Evolutionary conservation across 2,329 filamentous ascomycete species (phyloP).

Genomic region (Graphilbum sp.): DNA sequence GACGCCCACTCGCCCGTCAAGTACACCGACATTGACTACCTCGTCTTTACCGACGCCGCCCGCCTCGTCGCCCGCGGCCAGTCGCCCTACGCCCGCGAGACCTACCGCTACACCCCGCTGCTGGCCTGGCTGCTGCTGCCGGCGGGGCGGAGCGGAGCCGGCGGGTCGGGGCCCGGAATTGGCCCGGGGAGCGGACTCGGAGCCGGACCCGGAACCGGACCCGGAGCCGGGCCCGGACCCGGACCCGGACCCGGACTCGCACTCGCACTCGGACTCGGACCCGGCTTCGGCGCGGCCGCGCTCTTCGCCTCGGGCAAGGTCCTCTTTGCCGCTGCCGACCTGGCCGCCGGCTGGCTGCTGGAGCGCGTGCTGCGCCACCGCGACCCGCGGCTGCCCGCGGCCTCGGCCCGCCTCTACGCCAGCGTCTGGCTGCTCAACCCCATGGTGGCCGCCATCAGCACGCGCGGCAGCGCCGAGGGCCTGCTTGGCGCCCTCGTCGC

Average conservation of each 20-base stretch:
- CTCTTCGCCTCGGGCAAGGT: conserved; percentile 79
- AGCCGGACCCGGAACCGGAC: too few relatives aligned
- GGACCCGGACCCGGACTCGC: too few relatives aligned
- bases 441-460: conserved; percentile 96
- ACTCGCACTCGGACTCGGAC: too few relatives aligned
- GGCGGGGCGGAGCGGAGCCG: conserved; percentile 41
- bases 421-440: conserved; percentile 90
- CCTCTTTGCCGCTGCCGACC: conserved; percentile 68
- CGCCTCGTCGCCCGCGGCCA: conserved; percentile 47
- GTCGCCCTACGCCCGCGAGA: conserved; percentile 78
- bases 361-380: conserved; percentile 20
- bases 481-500: conserved; percentile 73
- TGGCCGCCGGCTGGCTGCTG: conserved; percentile 71
- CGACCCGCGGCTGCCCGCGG: conserved; percentile 3
- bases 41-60: conserved; percentile 92
- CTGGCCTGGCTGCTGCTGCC: conserved; percentile 83
- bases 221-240: too few relatives aligned
- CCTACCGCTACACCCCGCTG: conserved; percentile 91
- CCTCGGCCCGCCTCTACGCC: conserved; percentile 55
- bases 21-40: conserved; percentile 98
- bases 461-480: conserved; percentile 84
- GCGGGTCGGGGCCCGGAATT: too few relatives aligned
- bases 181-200: too few relatives aligned
- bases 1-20: conserved; percentile 84
- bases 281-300: too few relatives aligned